These are phyloP conservation scores for Odontarrhena argentea DNA, from an alignment of 345 rosid species.

Conservation along the genomic window DNA sequence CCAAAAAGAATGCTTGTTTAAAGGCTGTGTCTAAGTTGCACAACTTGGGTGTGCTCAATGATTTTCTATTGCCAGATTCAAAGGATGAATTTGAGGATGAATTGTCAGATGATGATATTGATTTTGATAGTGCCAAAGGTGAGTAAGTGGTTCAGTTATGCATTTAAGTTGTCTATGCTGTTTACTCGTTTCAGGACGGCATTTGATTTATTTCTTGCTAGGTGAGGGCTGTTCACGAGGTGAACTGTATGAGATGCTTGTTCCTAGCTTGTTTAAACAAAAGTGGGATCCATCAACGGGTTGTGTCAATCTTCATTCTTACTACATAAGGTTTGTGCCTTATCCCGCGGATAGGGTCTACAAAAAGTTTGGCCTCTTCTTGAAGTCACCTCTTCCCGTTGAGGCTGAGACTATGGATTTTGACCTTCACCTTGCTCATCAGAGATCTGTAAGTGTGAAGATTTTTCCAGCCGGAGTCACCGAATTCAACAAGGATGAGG, in stretches of 20 bases:
- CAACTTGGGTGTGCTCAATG: slow-evolving; percentile 69
- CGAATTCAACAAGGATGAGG: slow-evolving; percentile 63
- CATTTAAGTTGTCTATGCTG: slow-evolving; percentile 17
- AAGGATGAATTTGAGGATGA: slow-evolving; percentile 50
- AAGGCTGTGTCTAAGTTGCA: slow-evolving; percentile 84
- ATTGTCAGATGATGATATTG: slow-evolving; percentile 38
- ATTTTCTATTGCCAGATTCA: slow-evolving; percentile 60
- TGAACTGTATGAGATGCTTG: slow-evolving; percentile 76
- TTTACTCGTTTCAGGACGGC: slow-evolving; percentile 12
- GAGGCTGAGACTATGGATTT: slow-evolving; percentile 79
- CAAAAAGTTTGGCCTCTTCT: slow-evolving; percentile 73
- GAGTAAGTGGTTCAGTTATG: slow-evolving; percentile 29
- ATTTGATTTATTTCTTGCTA: slow-evolving; percentile 36
- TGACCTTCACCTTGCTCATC: slow-evolving; percentile 85
- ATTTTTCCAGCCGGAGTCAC: slow-evolving; percentile 53
- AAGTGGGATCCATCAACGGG: slow-evolving; percentile 52
- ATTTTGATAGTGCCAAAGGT: slow-evolving; percentile 60
- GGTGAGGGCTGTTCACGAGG: slow-evolving; percentile 60
- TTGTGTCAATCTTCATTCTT: slow-evolving; percentile 49
- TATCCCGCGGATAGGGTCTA: slow-evolving; percentile 76
- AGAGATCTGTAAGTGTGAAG: slow-evolving; percentile 69
- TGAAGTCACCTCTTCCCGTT: slow-evolving; percentile 69
- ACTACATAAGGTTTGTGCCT: slow-evolving; percentile 66
- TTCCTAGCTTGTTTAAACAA: slow-evolving; percentile 63
- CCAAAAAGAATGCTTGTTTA: slow-evolving; percentile 82